phyloP scores from a whole-genome alignment of 1,284 basidiomycete genomes.

The Sporisorium sorghi region DNA sequence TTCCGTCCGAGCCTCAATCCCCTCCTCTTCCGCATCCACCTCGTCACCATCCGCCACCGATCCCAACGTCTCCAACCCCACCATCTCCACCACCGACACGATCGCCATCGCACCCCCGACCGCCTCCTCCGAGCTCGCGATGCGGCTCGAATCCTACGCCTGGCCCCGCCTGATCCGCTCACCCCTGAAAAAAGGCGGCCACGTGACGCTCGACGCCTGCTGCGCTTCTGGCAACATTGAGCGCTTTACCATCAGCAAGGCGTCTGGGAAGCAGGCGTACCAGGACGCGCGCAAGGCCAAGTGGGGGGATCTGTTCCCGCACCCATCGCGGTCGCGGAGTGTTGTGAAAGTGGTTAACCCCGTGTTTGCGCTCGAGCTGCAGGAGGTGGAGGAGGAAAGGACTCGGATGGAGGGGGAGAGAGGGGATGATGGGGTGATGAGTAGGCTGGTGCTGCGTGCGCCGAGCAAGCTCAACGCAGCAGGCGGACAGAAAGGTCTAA shows the following conservation, averaged over 20 bases:
- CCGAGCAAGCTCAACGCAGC: conserved; percentile 17
- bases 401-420: conserved; percentile 10
- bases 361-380: conserved; percentile 27
- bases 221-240: conserved; percentile 85
- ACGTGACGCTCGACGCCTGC: conserved; percentile 92
- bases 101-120: conserved; percentile 11
- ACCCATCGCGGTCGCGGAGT: conserved; percentile 68
- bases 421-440: too few species aligned
- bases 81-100: neutral
- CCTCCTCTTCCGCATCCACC: neutral
- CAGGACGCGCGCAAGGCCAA: conserved; percentile 92
- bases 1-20: conserved; percentile 25
- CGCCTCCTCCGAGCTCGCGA: conserved; percentile 33
- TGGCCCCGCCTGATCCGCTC: conserved; percentile 93
- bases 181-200: conserved; percentile 90
- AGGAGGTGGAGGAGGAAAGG: neutral
- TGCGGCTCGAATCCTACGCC: conserved; percentile 53
- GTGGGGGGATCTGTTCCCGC: conserved; percentile 97
- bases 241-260: conserved; percentile 88
- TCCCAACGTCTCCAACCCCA: too few species aligned
- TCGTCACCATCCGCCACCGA: neutral
- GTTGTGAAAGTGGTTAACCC: conserved; percentile 42
- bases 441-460: conserved; percentile 17
- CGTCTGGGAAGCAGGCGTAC: conserved; percentile 91
- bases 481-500: neutral